Conservation (phyloP, 257 asterid species). For the Solanum okadae region DNA sequence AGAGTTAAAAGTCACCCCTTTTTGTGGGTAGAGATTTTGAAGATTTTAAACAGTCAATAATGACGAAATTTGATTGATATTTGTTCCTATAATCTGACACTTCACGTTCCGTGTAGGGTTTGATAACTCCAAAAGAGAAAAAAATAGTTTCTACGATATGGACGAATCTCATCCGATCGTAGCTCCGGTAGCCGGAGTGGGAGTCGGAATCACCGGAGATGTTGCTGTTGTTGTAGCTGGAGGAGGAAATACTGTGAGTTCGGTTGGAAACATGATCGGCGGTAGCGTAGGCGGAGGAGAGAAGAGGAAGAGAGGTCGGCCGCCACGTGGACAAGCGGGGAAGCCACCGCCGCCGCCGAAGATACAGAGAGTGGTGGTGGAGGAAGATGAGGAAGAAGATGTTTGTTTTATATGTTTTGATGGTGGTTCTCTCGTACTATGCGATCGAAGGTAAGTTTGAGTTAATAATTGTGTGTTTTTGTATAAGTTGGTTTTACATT, state of each 20-base stretch:
- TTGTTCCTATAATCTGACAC: neutral
- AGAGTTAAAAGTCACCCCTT: neutral
- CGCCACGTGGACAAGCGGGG: slow-evolving; percentile 44
- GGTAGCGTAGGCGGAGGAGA: slow-evolving; percentile 13
- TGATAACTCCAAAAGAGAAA: neutral
- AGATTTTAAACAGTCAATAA: neutral
- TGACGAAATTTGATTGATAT: neutral
- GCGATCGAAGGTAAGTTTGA: slow-evolving; percentile 83
- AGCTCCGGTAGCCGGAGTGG: slow-evolving; percentile 5
- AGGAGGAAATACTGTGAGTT: neutral
- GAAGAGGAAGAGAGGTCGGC: slow-evolving; percentile 70
- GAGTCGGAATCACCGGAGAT: slow-evolving; percentile 6
- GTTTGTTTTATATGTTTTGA: slow-evolving; percentile 96
- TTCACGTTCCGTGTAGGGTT: slow-evolving; percentile 2
- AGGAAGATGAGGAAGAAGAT: slow-evolving; percentile 73
- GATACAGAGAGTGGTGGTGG: neutral
- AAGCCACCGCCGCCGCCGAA: slow-evolving; percentile 40
- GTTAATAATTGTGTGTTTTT: neutral
- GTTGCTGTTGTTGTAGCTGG: slow-evolving; percentile 3
- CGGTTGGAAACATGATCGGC: neutral
- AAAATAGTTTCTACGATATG: neutral
- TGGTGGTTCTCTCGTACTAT: slow-evolving; percentile 84
- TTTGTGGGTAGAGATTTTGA: neutral
- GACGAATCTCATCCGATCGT: slow-evolving; percentile 17
- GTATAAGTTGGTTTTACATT: neutral